Conservation (phyloP, 2,329 filamentous ascomycete species). For the Atkinsonella hypoxylon region DNA sequence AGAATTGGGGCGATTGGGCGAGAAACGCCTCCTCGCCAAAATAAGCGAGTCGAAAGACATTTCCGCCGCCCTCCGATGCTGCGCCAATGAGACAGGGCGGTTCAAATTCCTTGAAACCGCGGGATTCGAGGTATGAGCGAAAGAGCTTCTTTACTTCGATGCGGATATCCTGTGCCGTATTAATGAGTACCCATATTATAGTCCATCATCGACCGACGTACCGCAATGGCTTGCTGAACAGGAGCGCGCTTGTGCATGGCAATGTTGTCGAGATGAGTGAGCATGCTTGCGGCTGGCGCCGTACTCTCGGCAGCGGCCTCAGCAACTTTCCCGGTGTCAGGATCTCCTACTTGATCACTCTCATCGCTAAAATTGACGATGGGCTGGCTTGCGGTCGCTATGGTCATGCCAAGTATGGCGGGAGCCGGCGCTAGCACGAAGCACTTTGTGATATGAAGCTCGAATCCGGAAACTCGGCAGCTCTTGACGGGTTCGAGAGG, state of each 20-base stretch:
- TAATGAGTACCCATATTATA: background rate
- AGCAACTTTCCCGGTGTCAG: constrained; percentile 20
- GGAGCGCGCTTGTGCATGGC: constrained; percentile 86
- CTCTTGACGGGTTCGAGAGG: constrained; percentile 83
- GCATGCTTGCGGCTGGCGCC: constrained; percentile 61
- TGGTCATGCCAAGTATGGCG: constrained; percentile 43
- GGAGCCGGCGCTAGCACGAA: constrained; percentile 61
- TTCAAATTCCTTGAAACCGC: constrained; percentile 73
- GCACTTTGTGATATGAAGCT: constrained; percentile 80
- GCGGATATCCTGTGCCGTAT: constrained; percentile 19
- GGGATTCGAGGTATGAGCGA: constrained; percentile 59
- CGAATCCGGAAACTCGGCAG: constrained; percentile 64
- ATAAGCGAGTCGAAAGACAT: constrained; percentile 84
- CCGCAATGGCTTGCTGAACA: constrained; percentile 74
- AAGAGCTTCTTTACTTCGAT: constrained; percentile 58
- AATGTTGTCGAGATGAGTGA: constrained; percentile 80
- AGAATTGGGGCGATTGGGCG: constrained; percentile 73
- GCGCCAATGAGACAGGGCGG: constrained; percentile 82
- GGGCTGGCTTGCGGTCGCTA: constrained; percentile 41
- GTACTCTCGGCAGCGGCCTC: constrained; percentile 26
- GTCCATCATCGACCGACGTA: constrained; percentile 33
- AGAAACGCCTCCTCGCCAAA: constrained; percentile 75
- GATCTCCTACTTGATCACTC: constrained; percentile 26
- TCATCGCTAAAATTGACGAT: constrained; percentile 49
- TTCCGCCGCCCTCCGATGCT: constrained; percentile 83